These are phyloP conservation scores for Grosmannia huntii DNA, from an alignment of 2,329 filamentous ascomycete genomes.

Conservation along the genomic window DNA sequence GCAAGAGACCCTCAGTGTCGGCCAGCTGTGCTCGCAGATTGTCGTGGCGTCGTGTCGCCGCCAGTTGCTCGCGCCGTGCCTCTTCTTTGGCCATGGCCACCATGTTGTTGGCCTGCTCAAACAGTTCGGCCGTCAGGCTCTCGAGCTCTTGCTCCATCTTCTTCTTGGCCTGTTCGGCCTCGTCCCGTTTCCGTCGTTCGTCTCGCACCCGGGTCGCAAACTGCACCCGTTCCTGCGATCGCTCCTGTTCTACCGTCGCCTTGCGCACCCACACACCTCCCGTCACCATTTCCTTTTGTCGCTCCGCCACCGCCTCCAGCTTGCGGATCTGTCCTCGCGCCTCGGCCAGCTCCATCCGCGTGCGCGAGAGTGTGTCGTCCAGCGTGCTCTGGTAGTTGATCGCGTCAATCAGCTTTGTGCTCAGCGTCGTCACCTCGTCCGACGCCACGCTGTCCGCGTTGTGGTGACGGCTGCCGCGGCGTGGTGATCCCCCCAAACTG, in stretches of 20 bases:
- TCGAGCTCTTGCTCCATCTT: slow-evolving; percentile 88
- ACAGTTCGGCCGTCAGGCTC: slow-evolving; percentile 79
- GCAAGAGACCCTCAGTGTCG: slow-evolving; percentile 75
- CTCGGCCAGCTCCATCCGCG: slow-evolving; percentile 69
- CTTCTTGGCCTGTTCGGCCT: slow-evolving; percentile 67
- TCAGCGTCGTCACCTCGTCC: slow-evolving; percentile 75
- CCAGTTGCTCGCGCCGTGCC: slow-evolving; percentile 72
- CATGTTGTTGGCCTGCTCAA: slow-evolving; percentile 98
- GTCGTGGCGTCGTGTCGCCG: slow-evolving; percentile 71
- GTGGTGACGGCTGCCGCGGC: background rate
- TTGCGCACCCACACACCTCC: slow-evolving; percentile 66
- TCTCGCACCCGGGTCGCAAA: slow-evolving; percentile 47
- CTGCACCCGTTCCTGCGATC: slow-evolving; percentile 48
- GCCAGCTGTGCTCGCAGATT: slow-evolving; percentile 73
- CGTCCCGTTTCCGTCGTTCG: slow-evolving; percentile 50
- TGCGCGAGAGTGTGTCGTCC: slow-evolving; percentile 74
- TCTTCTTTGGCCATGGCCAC: slow-evolving; percentile 85
- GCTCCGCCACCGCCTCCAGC: slow-evolving; percentile 53
- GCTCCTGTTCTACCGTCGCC: slow-evolving; percentile 62
- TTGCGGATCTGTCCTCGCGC: slow-evolving; percentile 54
- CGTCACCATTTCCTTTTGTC: slow-evolving; percentile 58
- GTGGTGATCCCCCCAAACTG: too few species aligned
- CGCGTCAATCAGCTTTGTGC: slow-evolving; percentile 90
- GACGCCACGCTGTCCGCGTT: slow-evolving; percentile 27
- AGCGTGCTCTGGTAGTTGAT: slow-evolving; percentile 93